Evolutionary conservation across 2,329 filamentous ascomycete genomes (phyloP).

Genomic region (Colletotrichum trifolii): DNA sequence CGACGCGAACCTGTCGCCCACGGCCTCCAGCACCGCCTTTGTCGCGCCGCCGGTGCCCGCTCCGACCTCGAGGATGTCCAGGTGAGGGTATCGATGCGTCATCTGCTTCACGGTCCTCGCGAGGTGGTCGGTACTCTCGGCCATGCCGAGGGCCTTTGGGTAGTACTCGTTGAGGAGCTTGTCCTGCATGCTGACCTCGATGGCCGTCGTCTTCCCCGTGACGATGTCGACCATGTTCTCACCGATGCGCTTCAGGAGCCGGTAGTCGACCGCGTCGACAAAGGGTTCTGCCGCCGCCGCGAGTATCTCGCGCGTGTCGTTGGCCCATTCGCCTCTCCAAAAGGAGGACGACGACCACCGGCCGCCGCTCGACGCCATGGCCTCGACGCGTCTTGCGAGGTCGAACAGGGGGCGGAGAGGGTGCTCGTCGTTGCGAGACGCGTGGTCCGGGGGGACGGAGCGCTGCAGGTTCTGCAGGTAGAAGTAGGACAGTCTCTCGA

Average conservation of each 20-base stretch:
- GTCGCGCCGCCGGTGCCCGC: conserved; percentile 53
- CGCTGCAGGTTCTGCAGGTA: no score
- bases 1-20: conserved; percentile 25
- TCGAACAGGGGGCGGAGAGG: no score
- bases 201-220: conserved; percentile 42
- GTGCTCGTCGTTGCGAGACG: no score
- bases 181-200: conserved; percentile 45
- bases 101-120: conserved; percentile 50
- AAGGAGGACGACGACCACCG: no score
- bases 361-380: no score
- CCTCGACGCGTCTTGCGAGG: no score
- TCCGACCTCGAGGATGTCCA: conserved; percentile 48
- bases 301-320: background rate
- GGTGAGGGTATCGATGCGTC: background rate
- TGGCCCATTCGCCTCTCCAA: background rate
- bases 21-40: conserved; percentile 23
- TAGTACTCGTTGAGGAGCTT: conserved; percentile 49
- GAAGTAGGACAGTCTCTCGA: no score
- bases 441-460: no score
- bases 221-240: conserved; percentile 45
- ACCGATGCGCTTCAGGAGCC: conserved; percentile 1
- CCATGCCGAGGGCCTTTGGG: conserved; percentile 38
- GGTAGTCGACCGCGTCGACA: background rate
- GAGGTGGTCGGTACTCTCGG: conserved; percentile 45
- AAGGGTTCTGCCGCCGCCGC: background rate